phyloP scores from a whole-genome alignment of 106 monocot species.

The Acanthochlamys bracteata region DNA sequence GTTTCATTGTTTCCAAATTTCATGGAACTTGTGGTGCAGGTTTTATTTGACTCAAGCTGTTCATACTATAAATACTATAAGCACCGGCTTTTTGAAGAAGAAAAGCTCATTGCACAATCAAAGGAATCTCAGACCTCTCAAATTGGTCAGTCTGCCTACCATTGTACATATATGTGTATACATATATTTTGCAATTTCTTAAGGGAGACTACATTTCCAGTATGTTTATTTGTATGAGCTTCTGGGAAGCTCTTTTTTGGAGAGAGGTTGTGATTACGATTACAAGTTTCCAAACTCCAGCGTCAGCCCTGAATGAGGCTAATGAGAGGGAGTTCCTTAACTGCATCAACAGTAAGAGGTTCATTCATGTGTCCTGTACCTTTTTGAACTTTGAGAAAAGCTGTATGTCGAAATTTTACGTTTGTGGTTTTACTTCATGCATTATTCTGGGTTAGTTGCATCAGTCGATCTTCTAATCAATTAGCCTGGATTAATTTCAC shows the following conservation, averaged over 20 bases:
- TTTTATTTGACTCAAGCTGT: slow-evolving; percentile 83
- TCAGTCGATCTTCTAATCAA: no score
- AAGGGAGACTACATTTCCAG: neutral
- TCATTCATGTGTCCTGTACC: neutral
- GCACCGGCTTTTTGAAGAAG: slow-evolving; percentile 63
- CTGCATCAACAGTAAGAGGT: neutral
- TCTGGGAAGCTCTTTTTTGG: neutral
- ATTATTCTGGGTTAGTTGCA: no score
- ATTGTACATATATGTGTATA: no score
- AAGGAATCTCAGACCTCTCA: slow-evolving; percentile 48
- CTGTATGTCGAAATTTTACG: no score
- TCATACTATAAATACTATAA: slow-evolving; percentile 90
- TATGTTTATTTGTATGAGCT: neutral
- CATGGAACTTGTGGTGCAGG: slow-evolving; percentile 23
- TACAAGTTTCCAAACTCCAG: slow-evolving; percentile 77
- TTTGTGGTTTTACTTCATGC: no score
- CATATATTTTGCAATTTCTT: neutral
- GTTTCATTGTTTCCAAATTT: neutral
- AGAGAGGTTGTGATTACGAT: no score
- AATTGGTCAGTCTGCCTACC: slow-evolving; percentile 25
- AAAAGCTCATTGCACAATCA: slow-evolving; percentile 46
- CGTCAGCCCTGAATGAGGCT: slow-evolving; percentile 72
- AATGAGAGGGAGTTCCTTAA: slow-evolving; percentile 22
- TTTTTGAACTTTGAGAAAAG: neutral
- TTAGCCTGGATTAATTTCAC: no score